Conservation (phyloP, 768 basidiomycete genomes). For the Leccinum longicurvipes region DNA sequence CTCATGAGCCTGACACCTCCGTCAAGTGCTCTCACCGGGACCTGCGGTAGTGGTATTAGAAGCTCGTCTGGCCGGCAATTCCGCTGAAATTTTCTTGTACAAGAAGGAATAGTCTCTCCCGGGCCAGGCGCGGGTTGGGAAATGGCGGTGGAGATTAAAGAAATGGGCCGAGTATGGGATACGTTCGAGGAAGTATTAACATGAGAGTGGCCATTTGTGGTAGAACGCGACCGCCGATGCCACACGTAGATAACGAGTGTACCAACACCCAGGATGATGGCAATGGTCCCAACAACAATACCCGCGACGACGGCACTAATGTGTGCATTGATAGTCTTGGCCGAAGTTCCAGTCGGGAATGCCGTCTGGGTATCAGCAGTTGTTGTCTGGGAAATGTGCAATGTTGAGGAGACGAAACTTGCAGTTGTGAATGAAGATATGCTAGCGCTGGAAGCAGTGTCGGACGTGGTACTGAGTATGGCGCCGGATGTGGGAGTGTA, state of each 20-base stretch:
- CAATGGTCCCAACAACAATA: neutral
- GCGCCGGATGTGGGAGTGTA: too few relatives aligned
- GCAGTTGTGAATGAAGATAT: neutral
- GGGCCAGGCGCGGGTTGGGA: neutral
- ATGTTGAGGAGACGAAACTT: neutral
- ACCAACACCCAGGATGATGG: neutral
- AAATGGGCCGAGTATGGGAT: neutral
- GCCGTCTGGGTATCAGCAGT: neutral
- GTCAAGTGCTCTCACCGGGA: slow-evolving; percentile 3
- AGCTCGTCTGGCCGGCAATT: neutral
- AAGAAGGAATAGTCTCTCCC: neutral
- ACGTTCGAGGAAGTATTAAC: too few relatives aligned
- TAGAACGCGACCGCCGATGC: neutral
- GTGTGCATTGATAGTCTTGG: neutral
- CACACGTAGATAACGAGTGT: neutral
- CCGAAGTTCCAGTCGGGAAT: neutral
- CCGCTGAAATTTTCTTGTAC: neutral
- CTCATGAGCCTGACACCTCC: slow-evolving; percentile 1
- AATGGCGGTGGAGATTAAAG: neutral
- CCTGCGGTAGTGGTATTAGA: neutral
- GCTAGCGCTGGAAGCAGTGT: neutral
- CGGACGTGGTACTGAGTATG: neutral
- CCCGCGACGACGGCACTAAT: neutral
- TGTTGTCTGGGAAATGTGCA: neutral
- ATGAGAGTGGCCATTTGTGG: neutral